Evolutionary conservation across 192 early-diverging fungal genomes (phyloP).

Genomic region (Geosiphon pyriformis): DNA sequence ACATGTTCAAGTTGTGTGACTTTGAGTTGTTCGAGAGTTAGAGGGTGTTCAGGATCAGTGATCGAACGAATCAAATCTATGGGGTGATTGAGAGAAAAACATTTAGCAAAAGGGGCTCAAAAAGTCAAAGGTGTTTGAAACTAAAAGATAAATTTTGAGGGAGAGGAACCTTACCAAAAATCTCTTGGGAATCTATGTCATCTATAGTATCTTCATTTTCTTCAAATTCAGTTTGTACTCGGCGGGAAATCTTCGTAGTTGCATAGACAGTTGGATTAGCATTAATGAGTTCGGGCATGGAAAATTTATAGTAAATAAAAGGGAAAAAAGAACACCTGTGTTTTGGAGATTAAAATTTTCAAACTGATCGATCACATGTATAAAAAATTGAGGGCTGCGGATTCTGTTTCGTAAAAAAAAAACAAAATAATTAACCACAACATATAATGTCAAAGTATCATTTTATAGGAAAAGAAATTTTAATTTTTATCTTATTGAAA

Average conservation of each 20-base stretch:
- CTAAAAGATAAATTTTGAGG: not conserved
- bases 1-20: conserved; percentile 87
- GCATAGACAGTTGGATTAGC: conserved; percentile 81
- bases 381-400: too few species aligned
- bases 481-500: too few species aligned
- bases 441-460: too few species aligned
- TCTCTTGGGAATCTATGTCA: conserved; percentile 78
- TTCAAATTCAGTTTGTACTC: conserved; percentile 50
- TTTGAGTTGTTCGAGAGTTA: conserved; percentile 95
- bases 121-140: not conserved
- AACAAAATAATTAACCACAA: too few species aligned
- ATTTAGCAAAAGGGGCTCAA: not conserved
- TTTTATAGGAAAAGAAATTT: too few species aligned
- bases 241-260: conserved; percentile 37
- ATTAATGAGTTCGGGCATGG: conserved; percentile 44
- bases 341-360: too few species aligned
- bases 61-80: conserved; percentile 89
- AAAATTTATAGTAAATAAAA: too few species aligned
- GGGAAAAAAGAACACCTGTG: too few species aligned
- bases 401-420: too few species aligned
- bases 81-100: not conserved
- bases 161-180: conserved; percentile 59
- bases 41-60: conserved; percentile 96
- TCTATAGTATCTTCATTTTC: conserved; percentile 70
- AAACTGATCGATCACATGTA: too few species aligned